Base-by-base conservation (phyloP, 2,329 filamentous ascomycete genomes). In the Claviceps sp. region DNA sequence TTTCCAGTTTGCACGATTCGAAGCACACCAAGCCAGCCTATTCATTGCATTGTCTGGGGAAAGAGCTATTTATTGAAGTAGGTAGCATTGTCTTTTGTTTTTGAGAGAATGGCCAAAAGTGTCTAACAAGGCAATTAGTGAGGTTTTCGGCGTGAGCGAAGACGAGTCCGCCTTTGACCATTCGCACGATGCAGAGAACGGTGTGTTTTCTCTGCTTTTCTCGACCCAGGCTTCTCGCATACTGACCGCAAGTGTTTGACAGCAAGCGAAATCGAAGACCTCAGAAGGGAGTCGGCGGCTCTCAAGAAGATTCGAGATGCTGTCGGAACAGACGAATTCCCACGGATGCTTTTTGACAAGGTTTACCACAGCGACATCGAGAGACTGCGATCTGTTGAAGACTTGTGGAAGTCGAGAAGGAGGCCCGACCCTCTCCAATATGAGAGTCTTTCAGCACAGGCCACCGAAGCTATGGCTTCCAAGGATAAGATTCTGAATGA, bases 31-130 rank as follows among this genome's bases (percentile, higher is more conserved):
- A 95, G 86, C 58, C 91, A 97, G 62, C 88, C 91, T 0, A 97
- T 98, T 44, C 93, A 98, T 69, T 97, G 93, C 71, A 98, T 98
- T 55, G 91, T 98, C 2, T 98, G 93, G 93, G 91, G 81, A 20
- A 98, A 97, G 71, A 95, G 89, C 65, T 98, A 97, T 66, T 76
- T 98, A 8, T 79, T 98, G 55, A 93, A 88, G 68, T 71, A 61
- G 24, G 75, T 72, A 37, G 3, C 2, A 16, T 40, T 16, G 14
- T 26, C n/a, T 18, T 8, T 24, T 4, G 61, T 55, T n/a, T 9
- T 24, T 37, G 13, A 20, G 18, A 45, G 16, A 18, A 26, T 6
- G 16, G 18, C 24, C 4, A 4, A 2, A 22, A 42, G 30, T 13
- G 20, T 26, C 50, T 52, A 37, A 55, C 48, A 40, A 26, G 24